These are phyloP conservation scores for Elaeagnus macrophylla DNA, from an alignment of 306 rosid genomes.

Conservation along the genomic window DNA sequence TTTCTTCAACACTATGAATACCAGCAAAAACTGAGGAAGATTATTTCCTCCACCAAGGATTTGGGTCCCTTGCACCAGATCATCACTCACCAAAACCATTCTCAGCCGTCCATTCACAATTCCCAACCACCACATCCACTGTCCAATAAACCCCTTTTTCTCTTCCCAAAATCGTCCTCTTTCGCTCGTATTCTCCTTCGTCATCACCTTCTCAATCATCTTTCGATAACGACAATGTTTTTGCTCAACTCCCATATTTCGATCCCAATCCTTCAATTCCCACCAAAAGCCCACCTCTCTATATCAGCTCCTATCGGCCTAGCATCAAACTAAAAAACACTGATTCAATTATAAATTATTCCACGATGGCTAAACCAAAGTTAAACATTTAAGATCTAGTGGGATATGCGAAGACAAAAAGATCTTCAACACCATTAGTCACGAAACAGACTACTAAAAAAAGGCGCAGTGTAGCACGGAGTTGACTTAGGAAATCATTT, in stretches of 20 bases:
- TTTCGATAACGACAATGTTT: constrained; percentile 30
- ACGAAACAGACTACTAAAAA: no score
- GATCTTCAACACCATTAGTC: no score
- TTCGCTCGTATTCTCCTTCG: constrained; percentile 47
- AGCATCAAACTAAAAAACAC: no score
- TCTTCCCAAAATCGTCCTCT: constrained; percentile 65
- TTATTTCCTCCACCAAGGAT: constrained; percentile 43
- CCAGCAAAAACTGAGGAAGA: constrained; percentile 66
- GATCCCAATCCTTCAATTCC: constrained; percentile 13
- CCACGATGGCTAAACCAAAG: no score
- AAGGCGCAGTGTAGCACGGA: no score
- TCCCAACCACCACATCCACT: background rate
- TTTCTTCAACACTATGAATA: constrained; percentile 42
- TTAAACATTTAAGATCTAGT: no score
- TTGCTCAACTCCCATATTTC: constrained; percentile 21
- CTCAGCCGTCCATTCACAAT: constrained; percentile 36
- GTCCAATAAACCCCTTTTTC: constrained; percentile 35
- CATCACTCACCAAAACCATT: constrained; percentile 21
- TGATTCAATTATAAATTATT: no score
- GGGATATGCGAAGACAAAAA: no score
- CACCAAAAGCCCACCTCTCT: constrained; percentile 27
- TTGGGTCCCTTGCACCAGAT: constrained; percentile 34
- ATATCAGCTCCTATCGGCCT: constrained; percentile 69
- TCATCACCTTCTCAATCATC: constrained; percentile 33
- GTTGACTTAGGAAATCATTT: no score